Conservation (phyloP, 768 basidiomycete genomes). For the Terana coerulea region DNA sequence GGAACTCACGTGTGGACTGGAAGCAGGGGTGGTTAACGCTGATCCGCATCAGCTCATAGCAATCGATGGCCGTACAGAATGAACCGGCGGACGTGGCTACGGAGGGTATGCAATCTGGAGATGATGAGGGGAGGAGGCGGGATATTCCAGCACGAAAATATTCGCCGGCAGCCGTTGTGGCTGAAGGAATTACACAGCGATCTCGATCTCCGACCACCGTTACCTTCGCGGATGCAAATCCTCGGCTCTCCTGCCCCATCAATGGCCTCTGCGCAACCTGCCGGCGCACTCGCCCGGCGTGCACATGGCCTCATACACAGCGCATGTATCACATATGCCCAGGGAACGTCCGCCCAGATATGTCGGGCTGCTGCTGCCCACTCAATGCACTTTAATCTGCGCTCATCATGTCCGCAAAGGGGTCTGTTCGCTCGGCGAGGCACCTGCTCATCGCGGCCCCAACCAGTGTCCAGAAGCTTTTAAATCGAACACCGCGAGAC, state of each 20-base stretch:
- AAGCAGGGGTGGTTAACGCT: slow-evolving; percentile 13
- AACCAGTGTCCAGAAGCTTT: not conserved
- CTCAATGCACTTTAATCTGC: not conserved
- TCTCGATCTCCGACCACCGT: slow-evolving; percentile 18
- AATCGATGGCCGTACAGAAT: slow-evolving; percentile 13
- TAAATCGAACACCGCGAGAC: slow-evolving; percentile 4
- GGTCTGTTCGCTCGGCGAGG: too few species aligned
- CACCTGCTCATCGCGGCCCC: slow-evolving; percentile 1
- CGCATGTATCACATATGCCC: slow-evolving; percentile 3
- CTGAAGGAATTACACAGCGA: slow-evolving; percentile 18
- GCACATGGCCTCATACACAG: slow-evolving; percentile 1
- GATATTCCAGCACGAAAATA: slow-evolving; percentile 5
- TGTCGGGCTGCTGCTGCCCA: not conserved
- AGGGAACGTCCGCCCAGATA: not conserved
- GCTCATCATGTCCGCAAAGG: not conserved
- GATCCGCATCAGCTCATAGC: slow-evolving; percentile 15
- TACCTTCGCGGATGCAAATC: slow-evolving; percentile 22
- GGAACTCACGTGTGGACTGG: slow-evolving; percentile 18
- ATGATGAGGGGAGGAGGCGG: not conserved
- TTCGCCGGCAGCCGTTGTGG: slow-evolving; percentile 10
- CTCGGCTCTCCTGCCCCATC: slow-evolving; percentile 2
- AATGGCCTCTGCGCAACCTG: not conserved
- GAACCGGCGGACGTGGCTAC: not conserved
- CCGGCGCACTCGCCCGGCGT: not conserved
- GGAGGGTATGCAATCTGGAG: not conserved